phyloP scores from a whole-genome alignment of 140 eudicot genomes.

The Stevia rebaudiana region DNA sequence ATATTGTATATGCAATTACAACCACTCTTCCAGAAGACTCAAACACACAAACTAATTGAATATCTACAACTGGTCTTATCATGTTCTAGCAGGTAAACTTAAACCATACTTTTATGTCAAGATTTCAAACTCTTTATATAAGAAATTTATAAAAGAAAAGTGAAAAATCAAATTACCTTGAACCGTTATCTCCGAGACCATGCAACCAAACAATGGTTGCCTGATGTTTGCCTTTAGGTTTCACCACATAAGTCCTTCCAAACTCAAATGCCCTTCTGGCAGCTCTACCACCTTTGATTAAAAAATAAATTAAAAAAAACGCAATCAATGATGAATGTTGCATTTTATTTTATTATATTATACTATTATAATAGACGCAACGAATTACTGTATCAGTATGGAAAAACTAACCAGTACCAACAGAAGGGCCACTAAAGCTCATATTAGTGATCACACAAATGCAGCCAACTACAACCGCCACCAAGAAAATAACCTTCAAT shows the following conservation, averaged over 20 bases:
- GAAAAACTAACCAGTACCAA: constrained; percentile 53
- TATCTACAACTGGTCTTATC: background rate
- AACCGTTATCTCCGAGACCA: constrained; percentile 91
- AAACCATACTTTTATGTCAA: constrained; percentile 1
- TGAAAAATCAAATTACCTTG: constrained; percentile 41
- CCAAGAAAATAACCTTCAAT: constrained; percentile 29
- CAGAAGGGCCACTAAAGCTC: constrained; percentile 66
- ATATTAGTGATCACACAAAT: constrained; percentile 37
- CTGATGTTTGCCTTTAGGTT: constrained; percentile 91
- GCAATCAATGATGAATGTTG: constrained; percentile 2
- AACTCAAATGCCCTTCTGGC: constrained; percentile 65
- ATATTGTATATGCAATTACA: background rate
- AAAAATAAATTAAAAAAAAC: too few species aligned
- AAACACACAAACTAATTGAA: background rate
- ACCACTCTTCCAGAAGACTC: constrained; percentile 6
- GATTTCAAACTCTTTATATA: constrained; percentile 11
- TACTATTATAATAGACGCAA: background rate
- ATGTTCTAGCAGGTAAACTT: background rate
- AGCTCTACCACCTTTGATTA: constrained; percentile 51
- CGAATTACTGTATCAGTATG: background rate
- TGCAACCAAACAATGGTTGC: constrained; percentile 93
- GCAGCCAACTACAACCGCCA: constrained; percentile 24
- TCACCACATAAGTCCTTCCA: constrained; percentile 77
- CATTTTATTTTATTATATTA: too few species aligned
- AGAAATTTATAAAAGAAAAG: background rate